phyloP scores from a whole-genome alignment of 345 rosid genomes.

The Excoecaria cochinchinensis region DNA sequence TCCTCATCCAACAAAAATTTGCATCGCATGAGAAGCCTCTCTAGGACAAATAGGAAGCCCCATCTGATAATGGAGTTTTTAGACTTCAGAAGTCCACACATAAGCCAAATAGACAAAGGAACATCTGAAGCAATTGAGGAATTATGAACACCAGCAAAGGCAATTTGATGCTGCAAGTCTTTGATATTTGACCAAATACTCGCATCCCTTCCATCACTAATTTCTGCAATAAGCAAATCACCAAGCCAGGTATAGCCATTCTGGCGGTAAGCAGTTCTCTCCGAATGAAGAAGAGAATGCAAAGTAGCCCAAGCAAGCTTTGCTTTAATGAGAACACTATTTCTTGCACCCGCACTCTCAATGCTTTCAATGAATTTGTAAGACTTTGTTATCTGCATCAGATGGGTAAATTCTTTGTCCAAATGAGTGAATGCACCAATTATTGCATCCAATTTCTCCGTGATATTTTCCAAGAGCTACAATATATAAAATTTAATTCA shows the following conservation, averaged over 20 bases:
- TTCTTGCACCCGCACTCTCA: conserved; percentile 37
- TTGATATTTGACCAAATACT: conserved; percentile 70
- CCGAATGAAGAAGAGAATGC: conserved; percentile 97
- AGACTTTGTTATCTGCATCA: conserved; percentile 73
- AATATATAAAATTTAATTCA: conserved; percentile 20
- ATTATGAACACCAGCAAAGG: conserved; percentile 68
- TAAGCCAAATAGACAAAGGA: conserved; percentile 75
- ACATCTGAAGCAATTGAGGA: conserved; percentile 62
- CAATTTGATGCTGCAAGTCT: conserved; percentile 62
- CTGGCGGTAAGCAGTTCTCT: conserved; percentile 68
- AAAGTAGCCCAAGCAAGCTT: conserved; percentile 81
- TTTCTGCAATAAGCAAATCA: conserved; percentile 90
- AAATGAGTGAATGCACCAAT: conserved; percentile 86
- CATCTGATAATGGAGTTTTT: conserved; percentile 65
- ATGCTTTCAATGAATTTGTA: conserved; percentile 61
- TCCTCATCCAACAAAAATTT: conserved; percentile 88
- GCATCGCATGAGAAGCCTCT: conserved; percentile 96
- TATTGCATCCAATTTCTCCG: conserved; percentile 74
- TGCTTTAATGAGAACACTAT: conserved; percentile 49
- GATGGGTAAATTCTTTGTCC: conserved; percentile 79
- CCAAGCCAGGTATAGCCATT: conserved; percentile 96
- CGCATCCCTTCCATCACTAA: conserved; percentile 61
- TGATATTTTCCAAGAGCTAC: conserved; percentile 81
- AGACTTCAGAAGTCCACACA: conserved; percentile 95
- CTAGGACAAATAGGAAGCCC: conserved; percentile 86